Percentiles rank a stretch among this genome's conserved stretches.
These are phyloP conservation scores for Spinellus fusiger DNA, from an alignment of 192 early-diverging fungal genomes.

Conservation along the genomic window DNA sequence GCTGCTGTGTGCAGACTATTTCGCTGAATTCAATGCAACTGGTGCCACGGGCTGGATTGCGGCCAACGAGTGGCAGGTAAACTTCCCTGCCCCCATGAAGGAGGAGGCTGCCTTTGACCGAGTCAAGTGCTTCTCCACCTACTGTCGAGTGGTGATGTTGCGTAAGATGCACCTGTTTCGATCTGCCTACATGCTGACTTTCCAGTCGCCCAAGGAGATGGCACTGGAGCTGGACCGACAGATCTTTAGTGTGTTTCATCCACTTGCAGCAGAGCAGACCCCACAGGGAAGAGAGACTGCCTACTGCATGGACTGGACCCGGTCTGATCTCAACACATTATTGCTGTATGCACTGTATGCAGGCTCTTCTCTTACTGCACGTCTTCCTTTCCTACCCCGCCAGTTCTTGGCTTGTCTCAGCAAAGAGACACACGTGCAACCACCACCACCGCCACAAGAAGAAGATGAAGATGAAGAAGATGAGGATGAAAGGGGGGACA, in stretches of 20 bases:
- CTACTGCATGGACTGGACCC: too few relatives aligned
- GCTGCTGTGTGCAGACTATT: conserved; percentile 25
- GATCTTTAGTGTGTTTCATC: not conserved
- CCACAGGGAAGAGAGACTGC: too few relatives aligned
- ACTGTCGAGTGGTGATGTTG: conserved; percentile 12
- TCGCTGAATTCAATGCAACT: conserved; percentile 13
- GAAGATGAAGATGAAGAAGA: too few relatives aligned
- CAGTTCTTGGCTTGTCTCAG: too few relatives aligned
- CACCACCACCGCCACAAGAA: too few relatives aligned
- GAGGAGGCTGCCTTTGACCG: not conserved
- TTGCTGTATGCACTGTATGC: too few relatives aligned
- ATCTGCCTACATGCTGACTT: conserved; percentile 4
- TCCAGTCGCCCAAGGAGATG: not conserved
- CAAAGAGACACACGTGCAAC: too few relatives aligned
- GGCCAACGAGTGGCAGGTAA: conserved; percentile 18
- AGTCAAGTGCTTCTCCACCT: conserved; percentile 17
- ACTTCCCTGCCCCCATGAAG: conserved; percentile 13
- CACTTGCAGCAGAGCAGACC: not conserved
- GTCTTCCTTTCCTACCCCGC: too few relatives aligned
- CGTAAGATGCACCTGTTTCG: conserved; percentile 20
- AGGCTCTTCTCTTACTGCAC: too few relatives aligned
- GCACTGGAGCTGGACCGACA: not conserved
- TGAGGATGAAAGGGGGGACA: too few relatives aligned
- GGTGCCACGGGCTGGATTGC: conserved; percentile 15
- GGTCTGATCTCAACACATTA: too few relatives aligned